phyloP scores from a whole-genome alignment of 2,329 filamentous ascomycete species.

The Phoma herbarum region DNA sequence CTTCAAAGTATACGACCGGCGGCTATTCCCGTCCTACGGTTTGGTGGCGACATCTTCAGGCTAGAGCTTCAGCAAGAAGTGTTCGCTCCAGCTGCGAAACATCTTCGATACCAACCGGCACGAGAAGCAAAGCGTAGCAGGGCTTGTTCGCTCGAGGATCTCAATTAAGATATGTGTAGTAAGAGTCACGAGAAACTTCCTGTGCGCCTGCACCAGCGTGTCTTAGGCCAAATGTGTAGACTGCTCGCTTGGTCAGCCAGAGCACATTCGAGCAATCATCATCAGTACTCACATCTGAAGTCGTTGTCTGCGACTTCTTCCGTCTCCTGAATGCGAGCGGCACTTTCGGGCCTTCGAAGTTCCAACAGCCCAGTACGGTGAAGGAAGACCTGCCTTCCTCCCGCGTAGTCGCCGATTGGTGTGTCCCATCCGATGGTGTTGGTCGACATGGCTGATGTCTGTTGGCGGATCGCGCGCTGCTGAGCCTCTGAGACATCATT shows the following conservation, averaged over 20 bases:
- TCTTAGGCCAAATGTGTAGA: neutral
- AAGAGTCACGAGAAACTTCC: neutral
- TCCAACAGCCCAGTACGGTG: neutral
- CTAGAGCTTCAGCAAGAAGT: neutral
- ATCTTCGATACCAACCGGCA: neutral
- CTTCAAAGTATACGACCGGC: neutral
- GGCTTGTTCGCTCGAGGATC: neutral
- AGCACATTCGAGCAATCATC: too few species aligned
- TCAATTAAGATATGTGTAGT: neutral
- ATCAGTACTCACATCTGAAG: neutral
- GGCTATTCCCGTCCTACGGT: neutral
- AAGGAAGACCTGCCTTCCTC: neutral
- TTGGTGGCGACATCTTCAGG: neutral
- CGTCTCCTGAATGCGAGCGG: neutral
- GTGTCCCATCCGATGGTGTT: constrained; percentile 2
- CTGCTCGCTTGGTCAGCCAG: neutral
- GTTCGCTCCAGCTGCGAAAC: neutral
- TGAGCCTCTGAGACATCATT: neutral
- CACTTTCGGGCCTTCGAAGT: neutral
- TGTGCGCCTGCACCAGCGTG: neutral
- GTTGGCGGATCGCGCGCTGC: neutral
- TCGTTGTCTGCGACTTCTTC: neutral
- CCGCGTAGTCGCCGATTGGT: neutral
- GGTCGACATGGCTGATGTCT: neutral
- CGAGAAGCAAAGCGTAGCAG: neutral